Conservation (phyloP, 2,329 filamentous ascomycete genomes). For the Penicillium sp. region DNA sequence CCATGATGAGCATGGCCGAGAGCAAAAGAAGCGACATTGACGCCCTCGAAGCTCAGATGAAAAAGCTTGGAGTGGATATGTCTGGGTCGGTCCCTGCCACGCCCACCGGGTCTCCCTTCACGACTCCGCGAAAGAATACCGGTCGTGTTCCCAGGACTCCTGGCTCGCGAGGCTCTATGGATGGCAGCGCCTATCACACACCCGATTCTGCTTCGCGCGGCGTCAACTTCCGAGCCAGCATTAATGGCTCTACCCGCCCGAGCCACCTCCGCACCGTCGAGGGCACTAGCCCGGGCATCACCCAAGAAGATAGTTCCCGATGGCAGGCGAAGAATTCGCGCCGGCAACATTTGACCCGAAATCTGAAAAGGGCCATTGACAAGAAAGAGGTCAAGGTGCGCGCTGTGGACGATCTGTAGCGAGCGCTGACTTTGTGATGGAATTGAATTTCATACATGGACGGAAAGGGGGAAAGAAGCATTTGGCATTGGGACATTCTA, state of each 20-base stretch:
- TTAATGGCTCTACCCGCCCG: conserved; percentile 32
- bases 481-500: conserved; percentile 6
- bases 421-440: too few relatives aligned
- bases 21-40: conserved; percentile 87
- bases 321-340: conserved; percentile 37
- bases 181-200: conserved; percentile 38
- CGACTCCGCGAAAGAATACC: conserved; percentile 33
- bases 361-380: conserved; percentile 34
- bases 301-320: conserved; percentile 27
- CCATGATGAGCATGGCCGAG: conserved; percentile 89
- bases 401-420: conserved; percentile 30
- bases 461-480: conserved; percentile 2
- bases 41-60: conserved; percentile 79
- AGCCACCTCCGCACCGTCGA: conserved; percentile 32
- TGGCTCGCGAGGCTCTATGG: conserved; percentile 34
- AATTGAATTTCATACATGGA: too few relatives aligned
- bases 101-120: conserved; percentile 37
- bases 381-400: conserved; percentile 33
- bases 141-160: conserved; percentile 34
- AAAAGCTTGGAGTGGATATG: conserved; percentile 56
- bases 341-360: conserved; percentile 31
- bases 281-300: conserved; percentile 18
- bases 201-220: conserved; percentile 36
- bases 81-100: conserved; percentile 20
- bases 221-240: conserved; percentile 31